Evolutionary conservation across 2,329 filamentous ascomycete genomes (phyloP), one percentile per base, ranked within the genome.

Genomic region (Venturia oleaginea): DNA sequence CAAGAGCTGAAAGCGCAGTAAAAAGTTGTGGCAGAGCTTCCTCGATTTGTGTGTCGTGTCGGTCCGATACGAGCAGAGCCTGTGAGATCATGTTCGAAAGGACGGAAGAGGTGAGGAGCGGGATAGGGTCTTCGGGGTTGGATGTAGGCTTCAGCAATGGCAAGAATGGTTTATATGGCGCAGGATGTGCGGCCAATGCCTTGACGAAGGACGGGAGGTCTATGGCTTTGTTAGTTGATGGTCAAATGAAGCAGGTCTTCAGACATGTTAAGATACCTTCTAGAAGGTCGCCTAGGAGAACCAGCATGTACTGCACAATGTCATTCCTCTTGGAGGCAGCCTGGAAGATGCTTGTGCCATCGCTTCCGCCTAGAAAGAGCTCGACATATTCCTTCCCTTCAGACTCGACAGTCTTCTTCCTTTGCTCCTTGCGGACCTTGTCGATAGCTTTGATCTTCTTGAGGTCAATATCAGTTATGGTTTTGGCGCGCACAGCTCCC

Each of bases 361-460:
- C 79, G 63, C 79, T 76, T 61, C 94, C 51, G 15, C 65, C 93
- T 32, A 94, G 83, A 70, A 99, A 88, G 68, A 99, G 81, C 68
- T 83, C 80, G 66, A 87, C 85, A 78, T 96, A 99, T 69, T 88
- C 90, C 70, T 88, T 83, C 30, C 93, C 78, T 77, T 97, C 90
- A 64, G 78, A 79, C 75, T 96, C 90, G 67, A 97, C 87, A 22
- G 87, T 88, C 73, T 93, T 86, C 74, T 88, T 88, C 73, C 92
- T 86, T 78, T 92, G 89, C 70, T 97, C 94, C 76, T 91, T 94
- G 76, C 92, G 90, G 69, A 94, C 90, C 79, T 97, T 97, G 77
- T 97, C 94, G 71, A 97, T 91, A 67, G 92, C 91, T 77, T 92
- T 92, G 79, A 99, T 96, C 83, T 92, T 93, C 80, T 89, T 90